Evolutionary conservation across 1,284 basidiomycete genomes (phyloP).

Genomic region (Testicularia cyperi): DNA sequence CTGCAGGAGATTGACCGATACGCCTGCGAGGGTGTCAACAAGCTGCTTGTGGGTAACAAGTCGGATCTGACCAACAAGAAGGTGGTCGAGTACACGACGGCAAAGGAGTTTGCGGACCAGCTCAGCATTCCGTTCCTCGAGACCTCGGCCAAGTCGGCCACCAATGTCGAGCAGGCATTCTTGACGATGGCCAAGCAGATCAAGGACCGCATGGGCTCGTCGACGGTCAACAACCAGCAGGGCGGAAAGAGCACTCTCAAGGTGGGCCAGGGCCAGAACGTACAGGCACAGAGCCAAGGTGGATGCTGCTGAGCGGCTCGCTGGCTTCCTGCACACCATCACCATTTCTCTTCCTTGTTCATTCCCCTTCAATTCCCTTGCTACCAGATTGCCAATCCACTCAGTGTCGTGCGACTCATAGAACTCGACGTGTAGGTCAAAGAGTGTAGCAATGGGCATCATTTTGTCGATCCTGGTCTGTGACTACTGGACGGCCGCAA

Average conservation of each 20-base stretch:
- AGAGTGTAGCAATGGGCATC: no score
- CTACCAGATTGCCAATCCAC: neutral
- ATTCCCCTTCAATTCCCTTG: neutral
- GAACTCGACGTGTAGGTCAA: no score
- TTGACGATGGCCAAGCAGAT: constrained; percentile 63
- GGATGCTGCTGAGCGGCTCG: constrained; percentile 51
- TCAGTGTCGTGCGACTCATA: no score
- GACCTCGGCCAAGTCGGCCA: constrained; percentile 63
- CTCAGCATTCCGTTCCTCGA: constrained; percentile 62
- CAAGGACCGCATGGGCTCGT: constrained; percentile 60
- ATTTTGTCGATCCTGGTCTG: no score
- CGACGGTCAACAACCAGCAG: constrained; percentile 52
- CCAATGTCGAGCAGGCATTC: constrained; percentile 64
- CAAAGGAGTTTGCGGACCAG: constrained; percentile 70
- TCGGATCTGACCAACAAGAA: constrained; percentile 97
- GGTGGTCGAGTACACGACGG: constrained; percentile 94
- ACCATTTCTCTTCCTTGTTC: neutral
- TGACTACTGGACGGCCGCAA: no score
- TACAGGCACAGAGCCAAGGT: constrained; percentile 45
- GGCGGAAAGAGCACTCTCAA: constrained; percentile 57
- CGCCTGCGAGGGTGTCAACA: constrained; percentile 98
- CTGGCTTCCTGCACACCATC: constrained; percentile 1
- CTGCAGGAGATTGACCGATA: constrained; percentile 99
- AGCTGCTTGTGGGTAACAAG: constrained; percentile 97
- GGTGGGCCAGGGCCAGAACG: constrained; percentile 58